These are phyloP conservation scores for Vigna radiata DNA, from an alignment of 306 rosid species.

Conservation along the genomic window DNA sequence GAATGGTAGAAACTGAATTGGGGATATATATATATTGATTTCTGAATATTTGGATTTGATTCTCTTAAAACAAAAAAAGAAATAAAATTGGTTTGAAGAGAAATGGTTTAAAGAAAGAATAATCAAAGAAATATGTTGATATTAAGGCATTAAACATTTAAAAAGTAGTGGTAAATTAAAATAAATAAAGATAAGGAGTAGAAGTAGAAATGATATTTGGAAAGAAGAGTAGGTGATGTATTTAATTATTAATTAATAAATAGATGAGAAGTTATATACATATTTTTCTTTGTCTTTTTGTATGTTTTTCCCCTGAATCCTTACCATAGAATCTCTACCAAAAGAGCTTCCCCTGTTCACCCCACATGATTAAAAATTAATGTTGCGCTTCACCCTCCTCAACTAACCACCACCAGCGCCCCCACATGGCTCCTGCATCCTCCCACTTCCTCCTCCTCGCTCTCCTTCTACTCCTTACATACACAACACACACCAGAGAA, in stretches of 20 bases:
- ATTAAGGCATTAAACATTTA: background rate
- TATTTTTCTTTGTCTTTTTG: conserved; percentile 43
- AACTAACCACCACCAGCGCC: conserved; percentile 11
- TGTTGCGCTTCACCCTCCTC: conserved; percentile 19
- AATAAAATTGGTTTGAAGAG: no score
- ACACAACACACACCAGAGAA: conserved; percentile 1
- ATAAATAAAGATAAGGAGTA: no score
- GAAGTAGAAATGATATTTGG: background rate
- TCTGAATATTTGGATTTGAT: no score
- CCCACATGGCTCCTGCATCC: conserved; percentile 47
- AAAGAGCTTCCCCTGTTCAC: conserved; percentile 32
- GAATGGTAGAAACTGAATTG: no score
- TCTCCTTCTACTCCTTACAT: background rate
- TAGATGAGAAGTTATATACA: background rate
- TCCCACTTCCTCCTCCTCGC: background rate
- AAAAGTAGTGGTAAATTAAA: no score
- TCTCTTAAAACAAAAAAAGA: no score
- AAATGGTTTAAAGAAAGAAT: no score
- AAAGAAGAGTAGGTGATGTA: background rate
- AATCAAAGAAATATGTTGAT: no score
- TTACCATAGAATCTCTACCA: conserved; percentile 52
- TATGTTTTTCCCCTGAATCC: conserved; percentile 39
- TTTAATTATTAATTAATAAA: background rate
- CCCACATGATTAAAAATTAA: conserved; percentile 45
- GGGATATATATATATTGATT: background rate